Conservation (phyloP, 148 eudicot species). For the Salicornia ramosissima region DNA sequence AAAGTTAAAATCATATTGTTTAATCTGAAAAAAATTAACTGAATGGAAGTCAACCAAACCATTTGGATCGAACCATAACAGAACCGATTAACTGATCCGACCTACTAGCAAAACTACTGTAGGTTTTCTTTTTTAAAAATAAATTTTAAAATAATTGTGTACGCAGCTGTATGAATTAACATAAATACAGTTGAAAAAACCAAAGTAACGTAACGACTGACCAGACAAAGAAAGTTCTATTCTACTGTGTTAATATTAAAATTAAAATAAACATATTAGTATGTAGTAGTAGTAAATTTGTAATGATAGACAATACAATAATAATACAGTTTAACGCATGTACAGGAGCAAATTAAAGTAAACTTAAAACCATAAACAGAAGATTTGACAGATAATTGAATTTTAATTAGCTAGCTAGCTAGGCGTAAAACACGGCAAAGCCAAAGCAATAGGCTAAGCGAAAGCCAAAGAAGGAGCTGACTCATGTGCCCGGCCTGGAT, state of each 20-base stretch:
- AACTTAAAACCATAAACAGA: not conserved
- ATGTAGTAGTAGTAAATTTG: no score
- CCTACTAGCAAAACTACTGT: no score
- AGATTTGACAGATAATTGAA: not conserved
- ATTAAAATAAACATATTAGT: no score
- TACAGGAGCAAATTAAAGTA: not conserved
- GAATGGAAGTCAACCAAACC: no score
- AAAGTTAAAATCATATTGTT: no score
- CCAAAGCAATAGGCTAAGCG: constrained; percentile 22
- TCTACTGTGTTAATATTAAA: constrained; percentile 5
- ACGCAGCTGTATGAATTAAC: not conserved
- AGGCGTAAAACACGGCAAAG: constrained; percentile 19
- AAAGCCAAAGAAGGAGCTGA: constrained; percentile 8
- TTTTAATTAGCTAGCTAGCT: not conserved
- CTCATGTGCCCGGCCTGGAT: not conserved
- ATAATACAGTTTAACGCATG: not conserved
- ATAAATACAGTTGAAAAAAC: not conserved
- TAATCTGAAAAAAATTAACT: no score
- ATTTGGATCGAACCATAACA: no score
- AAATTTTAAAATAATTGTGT: no score
- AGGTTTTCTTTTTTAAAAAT: no score
- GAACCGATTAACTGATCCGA: no score
- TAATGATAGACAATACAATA: not conserved
- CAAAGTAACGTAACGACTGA: no score
- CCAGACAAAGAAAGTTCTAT: constrained; percentile 34